Evolutionary conservation across 495 filamentous ascomycete genomes (phyloP).

Genomic region (Penicillium herquei): DNA sequence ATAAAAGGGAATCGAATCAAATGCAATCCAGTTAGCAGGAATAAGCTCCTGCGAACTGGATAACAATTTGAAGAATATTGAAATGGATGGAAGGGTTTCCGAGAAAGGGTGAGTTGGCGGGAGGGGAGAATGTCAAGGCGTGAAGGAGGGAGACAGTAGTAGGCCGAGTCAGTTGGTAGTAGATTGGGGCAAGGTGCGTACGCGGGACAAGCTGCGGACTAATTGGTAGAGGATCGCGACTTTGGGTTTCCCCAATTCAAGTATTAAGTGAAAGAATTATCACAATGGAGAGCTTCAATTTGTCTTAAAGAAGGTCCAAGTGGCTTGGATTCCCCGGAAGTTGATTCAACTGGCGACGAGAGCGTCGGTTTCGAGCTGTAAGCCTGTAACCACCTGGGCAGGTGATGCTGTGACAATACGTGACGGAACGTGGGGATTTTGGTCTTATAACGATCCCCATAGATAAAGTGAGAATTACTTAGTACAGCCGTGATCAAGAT

Average conservation of each 20-base stretch:
- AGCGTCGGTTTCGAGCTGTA: constrained; percentile 8
- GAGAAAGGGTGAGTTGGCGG: constrained; percentile 7
- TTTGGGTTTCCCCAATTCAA: background rate
- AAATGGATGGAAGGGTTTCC: constrained; percentile 20
- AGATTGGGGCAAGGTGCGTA: constrained; percentile 28
- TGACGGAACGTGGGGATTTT: background rate
- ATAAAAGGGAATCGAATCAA: constrained; percentile 12
- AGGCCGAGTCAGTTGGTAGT: constrained; percentile 19
- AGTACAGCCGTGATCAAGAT: background rate
- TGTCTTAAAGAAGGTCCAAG: constrained; percentile 1
- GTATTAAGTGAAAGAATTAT: background rate
- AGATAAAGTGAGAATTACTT: background rate
- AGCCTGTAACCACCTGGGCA: constrained; percentile 4
- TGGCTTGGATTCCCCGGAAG: constrained; percentile 1
- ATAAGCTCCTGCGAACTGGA: constrained; percentile 20
- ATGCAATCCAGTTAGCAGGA: constrained; percentile 24
- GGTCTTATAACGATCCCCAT: background rate
- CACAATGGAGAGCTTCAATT: background rate
- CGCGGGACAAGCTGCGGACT: constrained; percentile 14
- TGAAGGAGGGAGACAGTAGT: constrained; percentile 20
- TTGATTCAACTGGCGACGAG: constrained; percentile 26
- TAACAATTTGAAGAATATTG: constrained; percentile 8
- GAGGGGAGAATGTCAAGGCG: constrained; percentile 21
- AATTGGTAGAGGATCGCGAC: background rate
- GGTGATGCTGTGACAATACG: constrained; percentile 3